Percentiles rank a stretch among this genome's conserved stretches.
Evolutionary conservation across 352 stramenopile genomes (phyloP).

Genomic region (Pythium monospermum): DNA sequence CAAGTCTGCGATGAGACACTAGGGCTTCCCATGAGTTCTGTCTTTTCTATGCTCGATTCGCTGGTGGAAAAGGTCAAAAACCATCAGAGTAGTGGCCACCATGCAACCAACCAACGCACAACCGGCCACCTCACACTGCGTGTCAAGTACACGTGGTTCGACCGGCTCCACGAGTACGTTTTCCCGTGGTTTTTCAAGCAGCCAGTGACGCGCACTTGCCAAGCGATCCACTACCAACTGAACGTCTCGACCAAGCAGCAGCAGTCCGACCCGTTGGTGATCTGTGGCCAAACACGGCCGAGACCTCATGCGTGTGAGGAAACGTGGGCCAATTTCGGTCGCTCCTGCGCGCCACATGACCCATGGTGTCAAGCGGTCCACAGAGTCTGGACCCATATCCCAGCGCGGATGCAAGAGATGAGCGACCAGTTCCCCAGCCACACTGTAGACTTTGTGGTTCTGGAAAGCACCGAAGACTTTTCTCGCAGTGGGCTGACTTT

Average conservation of each 20-base stretch:
- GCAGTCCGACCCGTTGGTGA: neutral
- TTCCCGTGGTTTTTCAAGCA: conserved; percentile 14
- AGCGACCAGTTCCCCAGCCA: conserved; percentile 6
- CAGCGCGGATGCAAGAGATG: neutral
- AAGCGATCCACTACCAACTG: conserved; percentile 11
- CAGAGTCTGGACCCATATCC: conserved; percentile 10
- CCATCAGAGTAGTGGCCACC: neutral
- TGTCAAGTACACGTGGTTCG: conserved; percentile 4
- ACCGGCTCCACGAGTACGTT: conserved; percentile 16
- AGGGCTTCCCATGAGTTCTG: neutral
- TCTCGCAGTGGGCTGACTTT: conserved; percentile 9
- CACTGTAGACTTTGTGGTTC: conserved; percentile 16
- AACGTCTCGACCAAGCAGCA: too few relatives aligned
- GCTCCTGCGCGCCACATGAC: neutral
- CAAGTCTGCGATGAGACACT: conserved; percentile 1
- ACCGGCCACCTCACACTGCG: conserved; percentile 8
- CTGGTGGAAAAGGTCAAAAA: conserved; percentile 14
- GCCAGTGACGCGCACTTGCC: neutral
- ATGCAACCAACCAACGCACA: neutral
- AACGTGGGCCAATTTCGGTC: conserved; percentile 3
- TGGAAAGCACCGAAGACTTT: conserved; percentile 20
- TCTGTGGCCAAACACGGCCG: neutral
- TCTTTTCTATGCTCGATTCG: conserved; percentile 19
- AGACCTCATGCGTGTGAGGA: conserved; percentile 4
- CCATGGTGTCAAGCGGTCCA: conserved; percentile 1